Percentiles rank a stretch among this genome's conserved stretches.
phyloP scores from a whole-genome alignment of 2,329 filamentous ascomycete genomes.

The Colletotrichum spinosum region DNA sequence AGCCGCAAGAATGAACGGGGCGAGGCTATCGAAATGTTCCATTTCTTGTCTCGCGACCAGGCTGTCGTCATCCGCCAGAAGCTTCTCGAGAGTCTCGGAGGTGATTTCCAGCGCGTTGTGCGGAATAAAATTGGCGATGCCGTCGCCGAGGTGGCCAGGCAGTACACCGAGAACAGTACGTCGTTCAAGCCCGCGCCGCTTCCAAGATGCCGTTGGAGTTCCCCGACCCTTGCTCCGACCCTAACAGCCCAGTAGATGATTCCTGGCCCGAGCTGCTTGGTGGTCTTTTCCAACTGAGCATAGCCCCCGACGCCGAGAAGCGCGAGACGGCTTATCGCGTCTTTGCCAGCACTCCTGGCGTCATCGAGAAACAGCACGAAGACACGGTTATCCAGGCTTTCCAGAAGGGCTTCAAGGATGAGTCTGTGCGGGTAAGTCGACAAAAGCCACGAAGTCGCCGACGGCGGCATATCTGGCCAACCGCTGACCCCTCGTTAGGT shows the following conservation, averaged over 20 bases:
- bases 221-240: conserved; percentile 1
- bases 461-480: neutral
- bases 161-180: conserved; percentile 93
- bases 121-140: conserved; percentile 97
- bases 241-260: conserved; percentile 66
- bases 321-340: conserved; percentile 95
- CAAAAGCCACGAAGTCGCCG: neutral
- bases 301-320: conserved; percentile 83
- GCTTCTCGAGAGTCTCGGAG: conserved; percentile 80
- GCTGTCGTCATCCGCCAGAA: conserved; percentile 85
- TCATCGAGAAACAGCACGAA: conserved; percentile 96
- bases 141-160: conserved; percentile 93
- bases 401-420: conserved; percentile 90
- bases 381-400: conserved; percentile 91
- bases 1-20: conserved; percentile 80
- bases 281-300: conserved; percentile 89
- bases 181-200: conserved; percentile 39
- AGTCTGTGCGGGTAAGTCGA: conserved; percentile 75
- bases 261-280: conserved; percentile 91
- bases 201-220: neutral
- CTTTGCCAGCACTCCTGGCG: conserved; percentile 92
- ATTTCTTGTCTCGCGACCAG: conserved; percentile 80
- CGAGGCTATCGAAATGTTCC: conserved; percentile 85
- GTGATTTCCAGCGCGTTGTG: conserved; percentile 79
- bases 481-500: conserved; percentile 65